Evolutionary conservation across 1,284 basidiomycete genomes (phyloP).

Genomic region (Microbotryomycetes sp.): DNA sequence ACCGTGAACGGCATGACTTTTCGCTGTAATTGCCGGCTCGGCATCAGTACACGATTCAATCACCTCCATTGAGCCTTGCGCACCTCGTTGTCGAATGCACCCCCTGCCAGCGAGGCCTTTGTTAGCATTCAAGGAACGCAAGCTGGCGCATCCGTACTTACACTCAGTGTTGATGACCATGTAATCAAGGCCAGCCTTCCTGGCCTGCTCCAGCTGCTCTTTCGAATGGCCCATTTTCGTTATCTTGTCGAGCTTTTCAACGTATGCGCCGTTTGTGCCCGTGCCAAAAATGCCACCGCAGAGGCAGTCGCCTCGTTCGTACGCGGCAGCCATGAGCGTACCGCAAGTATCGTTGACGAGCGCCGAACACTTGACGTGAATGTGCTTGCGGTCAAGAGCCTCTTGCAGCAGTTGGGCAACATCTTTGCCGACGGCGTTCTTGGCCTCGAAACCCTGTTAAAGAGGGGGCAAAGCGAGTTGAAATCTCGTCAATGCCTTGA

Average conservation of each 20-base stretch:
- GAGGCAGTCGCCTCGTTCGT: constrained; percentile 79
- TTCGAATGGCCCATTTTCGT: constrained; percentile 59
- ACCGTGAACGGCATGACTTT: constrained; percentile 79
- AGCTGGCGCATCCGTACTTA: constrained; percentile 5
- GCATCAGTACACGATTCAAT: no score
- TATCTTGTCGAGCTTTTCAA: constrained; percentile 78
- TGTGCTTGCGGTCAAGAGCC: constrained; percentile 84
- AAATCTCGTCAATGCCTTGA: neutral
- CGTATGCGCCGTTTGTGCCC: constrained; percentile 95
- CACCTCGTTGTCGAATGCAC: constrained; percentile 84
- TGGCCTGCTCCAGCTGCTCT: constrained; percentile 37
- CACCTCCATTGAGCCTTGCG: constrained; percentile 39
- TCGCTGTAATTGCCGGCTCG: constrained; percentile 59
- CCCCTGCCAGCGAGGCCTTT: constrained; percentile 44
- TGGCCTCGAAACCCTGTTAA: constrained; percentile 66
- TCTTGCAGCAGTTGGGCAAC: constrained; percentile 87
- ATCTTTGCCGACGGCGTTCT: constrained; percentile 84
- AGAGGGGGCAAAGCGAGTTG: neutral
- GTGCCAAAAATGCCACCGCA: constrained; percentile 95
- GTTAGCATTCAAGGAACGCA: no score
- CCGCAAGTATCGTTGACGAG: constrained; percentile 98
- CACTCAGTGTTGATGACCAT: constrained; percentile 99
- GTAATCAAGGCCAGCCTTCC: constrained; percentile 42
- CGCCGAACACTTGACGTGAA: constrained; percentile 87
- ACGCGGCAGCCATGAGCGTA: constrained; percentile 83